phyloP scores from a whole-genome alignment of 371 early-diverging fungal genomes.

The Mucor saturninus region DNA sequence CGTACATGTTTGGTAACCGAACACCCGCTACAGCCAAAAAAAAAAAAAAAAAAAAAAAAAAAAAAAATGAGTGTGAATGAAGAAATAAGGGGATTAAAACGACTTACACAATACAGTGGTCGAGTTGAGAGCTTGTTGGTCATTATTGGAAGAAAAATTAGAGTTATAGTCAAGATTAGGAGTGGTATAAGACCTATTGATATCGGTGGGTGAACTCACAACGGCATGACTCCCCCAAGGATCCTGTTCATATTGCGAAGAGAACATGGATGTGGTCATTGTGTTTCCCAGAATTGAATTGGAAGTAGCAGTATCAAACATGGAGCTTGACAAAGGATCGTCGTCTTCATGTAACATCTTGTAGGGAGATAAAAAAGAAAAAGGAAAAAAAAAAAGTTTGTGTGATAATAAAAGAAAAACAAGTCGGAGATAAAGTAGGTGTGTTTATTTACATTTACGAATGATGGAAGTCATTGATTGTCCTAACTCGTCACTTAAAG shows the following conservation, averaged over 20 bases:
- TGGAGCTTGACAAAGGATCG: conserved; percentile 36
- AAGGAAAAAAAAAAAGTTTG: conserved; percentile 12
- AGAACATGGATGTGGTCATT: conserved; percentile 33
- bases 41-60: background rate
- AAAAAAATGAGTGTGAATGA: background rate
- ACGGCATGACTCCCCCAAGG: conserved; percentile 37
- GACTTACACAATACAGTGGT: conserved; percentile 23
- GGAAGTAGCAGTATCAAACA: conserved; percentile 26
- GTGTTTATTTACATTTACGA: conserved; percentile 1
- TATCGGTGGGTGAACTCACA: conserved; percentile 7
- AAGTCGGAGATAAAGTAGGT: conserved; percentile 9
- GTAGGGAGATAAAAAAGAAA: conserved; percentile 3
- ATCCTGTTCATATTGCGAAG: conserved; percentile 38
- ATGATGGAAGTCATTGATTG: conserved; percentile 2
- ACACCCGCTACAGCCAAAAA: conserved; percentile 38
- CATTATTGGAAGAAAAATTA: conserved; percentile 20
- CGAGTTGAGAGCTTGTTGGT: background rate
- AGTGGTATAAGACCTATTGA: conserved; percentile 25
- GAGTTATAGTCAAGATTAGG: conserved; percentile 15
- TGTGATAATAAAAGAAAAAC: conserved; percentile 6
- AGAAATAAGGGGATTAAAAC: background rate
- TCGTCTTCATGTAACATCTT: conserved; percentile 39
- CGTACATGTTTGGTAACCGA: conserved; percentile 49
- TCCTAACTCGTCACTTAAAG: background rate
- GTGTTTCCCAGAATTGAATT: conserved; percentile 25